Conservation (phyloP, 106 monocot genomes). For the Apostasia ramifera region DNA sequence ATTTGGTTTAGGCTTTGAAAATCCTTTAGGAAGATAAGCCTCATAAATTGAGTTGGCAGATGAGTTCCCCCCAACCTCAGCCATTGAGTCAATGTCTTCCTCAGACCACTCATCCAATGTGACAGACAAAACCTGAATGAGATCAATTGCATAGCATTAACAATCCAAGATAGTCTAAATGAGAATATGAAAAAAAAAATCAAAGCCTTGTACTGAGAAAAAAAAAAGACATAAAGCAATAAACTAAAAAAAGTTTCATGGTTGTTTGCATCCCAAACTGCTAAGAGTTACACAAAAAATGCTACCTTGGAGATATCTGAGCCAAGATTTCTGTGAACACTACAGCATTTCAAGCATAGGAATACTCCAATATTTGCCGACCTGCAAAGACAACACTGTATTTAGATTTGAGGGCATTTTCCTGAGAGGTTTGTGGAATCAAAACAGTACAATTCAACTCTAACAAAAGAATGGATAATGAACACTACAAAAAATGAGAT, state of each 20-base stretch:
- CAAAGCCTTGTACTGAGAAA: not conserved
- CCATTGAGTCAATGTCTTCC: constrained; percentile 62
- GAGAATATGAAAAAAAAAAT: too few relatives aligned
- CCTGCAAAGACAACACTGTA: constrained; percentile 23
- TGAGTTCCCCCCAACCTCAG: constrained; percentile 74
- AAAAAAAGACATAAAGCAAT: not conserved
- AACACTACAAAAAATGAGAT: not conserved
- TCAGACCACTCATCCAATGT: constrained; percentile 83
- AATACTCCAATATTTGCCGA: constrained; percentile 82
- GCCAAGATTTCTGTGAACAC: constrained; percentile 71
- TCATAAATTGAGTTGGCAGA: constrained; percentile 77
- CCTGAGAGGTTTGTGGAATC: too few relatives aligned
- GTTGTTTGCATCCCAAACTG: not conserved
- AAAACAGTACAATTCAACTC: too few relatives aligned
- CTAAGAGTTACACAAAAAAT: too few relatives aligned
- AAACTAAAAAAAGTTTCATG: not conserved
- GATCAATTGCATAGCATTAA: not conserved
- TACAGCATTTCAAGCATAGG: constrained; percentile 72
- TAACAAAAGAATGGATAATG: not conserved
- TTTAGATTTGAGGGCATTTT: not conserved
- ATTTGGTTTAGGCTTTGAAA: constrained; percentile 43
- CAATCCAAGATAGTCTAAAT: not conserved
- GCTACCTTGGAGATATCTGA: constrained; percentile 71
- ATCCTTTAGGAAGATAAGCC: constrained; percentile 61
- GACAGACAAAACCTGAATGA: constrained; percentile 63